phyloP scores from a whole-genome alignment of 169 alveolate species.

The Condylostoma magnum region DNA sequence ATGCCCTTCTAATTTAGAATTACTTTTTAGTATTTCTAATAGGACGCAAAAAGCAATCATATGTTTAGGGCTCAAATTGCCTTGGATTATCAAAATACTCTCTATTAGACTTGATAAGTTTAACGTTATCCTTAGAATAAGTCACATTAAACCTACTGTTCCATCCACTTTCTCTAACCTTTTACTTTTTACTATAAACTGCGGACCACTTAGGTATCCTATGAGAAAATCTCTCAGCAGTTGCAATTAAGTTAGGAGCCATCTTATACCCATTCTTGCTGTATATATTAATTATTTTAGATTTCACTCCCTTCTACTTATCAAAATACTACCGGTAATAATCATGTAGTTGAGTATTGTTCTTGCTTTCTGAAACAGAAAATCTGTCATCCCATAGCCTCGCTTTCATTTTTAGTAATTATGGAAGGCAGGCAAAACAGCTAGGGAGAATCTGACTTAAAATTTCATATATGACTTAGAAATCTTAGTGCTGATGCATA shows the following conservation, averaged over 20 bases:
- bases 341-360: background rate
- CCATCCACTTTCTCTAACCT: background rate
- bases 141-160: background rate
- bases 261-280: background rate
- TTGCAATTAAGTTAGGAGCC: background rate
- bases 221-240: background rate
- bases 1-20: too few species aligned
- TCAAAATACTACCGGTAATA: constrained; percentile 13
- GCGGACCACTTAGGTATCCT: background rate
- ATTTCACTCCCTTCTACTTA: background rate
- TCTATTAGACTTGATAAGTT: background rate
- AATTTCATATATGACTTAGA: too few species aligned
- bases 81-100: constrained; percentile 20
- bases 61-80: too few species aligned
- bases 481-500: too few species aligned
- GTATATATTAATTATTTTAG: background rate
- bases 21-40: too few species aligned
- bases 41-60: too few species aligned
- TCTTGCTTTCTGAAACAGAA: background rate
- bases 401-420: too few species aligned
- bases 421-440: too few species aligned
- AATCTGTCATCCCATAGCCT: constrained; percentile 6
- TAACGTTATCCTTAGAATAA: background rate
- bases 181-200: background rate
- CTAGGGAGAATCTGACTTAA: too few species aligned